Conservation (phyloP, 192 early-diverging fungal species). For the Backusella morwellensis region DNA sequence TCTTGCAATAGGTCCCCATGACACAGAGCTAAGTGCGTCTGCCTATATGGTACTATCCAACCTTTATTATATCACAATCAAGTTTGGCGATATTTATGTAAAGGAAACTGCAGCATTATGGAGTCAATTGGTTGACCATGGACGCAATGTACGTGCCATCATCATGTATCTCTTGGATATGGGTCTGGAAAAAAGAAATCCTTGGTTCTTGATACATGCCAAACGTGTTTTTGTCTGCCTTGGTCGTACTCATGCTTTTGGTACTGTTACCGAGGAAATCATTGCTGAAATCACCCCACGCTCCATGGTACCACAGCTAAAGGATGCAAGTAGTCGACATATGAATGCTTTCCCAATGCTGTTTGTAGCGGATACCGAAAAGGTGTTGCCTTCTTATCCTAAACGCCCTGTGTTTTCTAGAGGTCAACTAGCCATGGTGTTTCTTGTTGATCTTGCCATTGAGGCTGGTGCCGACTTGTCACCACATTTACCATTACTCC, state of each 20-base stretch:
- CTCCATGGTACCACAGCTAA: constrained; percentile 60
- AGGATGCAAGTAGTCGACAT: constrained; percentile 36
- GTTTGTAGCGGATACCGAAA: constrained; percentile 70
- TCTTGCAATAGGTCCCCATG: constrained; percentile 40
- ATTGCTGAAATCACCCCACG: constrained; percentile 67
- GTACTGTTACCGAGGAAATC: constrained; percentile 58
- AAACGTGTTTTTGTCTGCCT: constrained; percentile 80
- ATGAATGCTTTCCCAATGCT: constrained; percentile 34
- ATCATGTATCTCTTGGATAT: constrained; percentile 72
- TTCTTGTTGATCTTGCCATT: constrained; percentile 78
- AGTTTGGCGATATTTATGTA: constrained; percentile 75
- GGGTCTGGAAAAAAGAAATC: constrained; percentile 74
- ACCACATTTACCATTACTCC: constrained; percentile 65
- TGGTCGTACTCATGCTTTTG: constrained; percentile 59
- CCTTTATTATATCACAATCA: constrained; percentile 80
- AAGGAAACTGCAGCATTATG: constrained; percentile 77
- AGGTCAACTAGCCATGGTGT: constrained; percentile 73
- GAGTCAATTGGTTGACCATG: constrained; percentile 69
- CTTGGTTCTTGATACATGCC: constrained; percentile 71
- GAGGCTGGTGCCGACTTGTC: constrained; percentile 66
- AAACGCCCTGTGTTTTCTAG: constrained; percentile 69
- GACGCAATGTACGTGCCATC: constrained; percentile 58
- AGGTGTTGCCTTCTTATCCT: constrained; percentile 59
- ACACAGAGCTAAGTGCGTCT: constrained; percentile 43
- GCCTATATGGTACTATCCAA: constrained; percentile 67